phyloP scores from a whole-genome alignment of 2,329 filamentous ascomycete species.

The Calonectria fujianensis region DNA sequence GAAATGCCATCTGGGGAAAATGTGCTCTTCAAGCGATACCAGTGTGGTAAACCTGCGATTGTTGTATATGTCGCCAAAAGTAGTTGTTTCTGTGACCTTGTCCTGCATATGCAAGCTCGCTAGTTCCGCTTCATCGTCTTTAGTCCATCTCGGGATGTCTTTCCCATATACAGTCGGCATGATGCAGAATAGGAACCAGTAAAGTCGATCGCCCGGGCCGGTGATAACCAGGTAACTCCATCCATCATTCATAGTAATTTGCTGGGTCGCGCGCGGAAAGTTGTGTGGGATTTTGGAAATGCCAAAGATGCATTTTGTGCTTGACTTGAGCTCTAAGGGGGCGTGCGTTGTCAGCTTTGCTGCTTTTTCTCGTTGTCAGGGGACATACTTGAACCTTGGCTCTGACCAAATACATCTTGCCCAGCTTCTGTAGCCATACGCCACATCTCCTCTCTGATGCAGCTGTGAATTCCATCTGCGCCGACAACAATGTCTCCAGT shows the following conservation, averaged over 20 bases:
- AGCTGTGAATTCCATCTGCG: conserved; percentile 1
- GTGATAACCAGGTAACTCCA: background rate
- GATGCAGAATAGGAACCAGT: conserved; percentile 2
- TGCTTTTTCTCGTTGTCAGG: background rate
- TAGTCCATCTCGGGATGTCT: background rate
- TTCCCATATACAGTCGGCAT: background rate
- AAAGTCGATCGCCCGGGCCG: background rate
- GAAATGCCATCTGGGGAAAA: background rate
- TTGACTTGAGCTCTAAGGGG: background rate
- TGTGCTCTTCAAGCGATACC: background rate
- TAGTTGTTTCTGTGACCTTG: background rate
- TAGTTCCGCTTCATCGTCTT: background rate
- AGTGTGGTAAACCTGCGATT: conserved; percentile 8
- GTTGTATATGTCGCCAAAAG: background rate
- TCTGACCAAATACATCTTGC: background rate
- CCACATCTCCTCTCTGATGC: conserved; percentile 9
- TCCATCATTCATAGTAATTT: background rate
- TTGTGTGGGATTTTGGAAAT: background rate
- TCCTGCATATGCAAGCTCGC: background rate
- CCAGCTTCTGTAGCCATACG: conserved; percentile 1
- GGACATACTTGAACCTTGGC: background rate
- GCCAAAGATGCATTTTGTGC: conserved; percentile 8
- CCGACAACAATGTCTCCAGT: background rate
- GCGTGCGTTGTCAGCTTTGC: background rate
- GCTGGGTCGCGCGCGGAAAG: background rate